A percentile compares a stretch with the other conserved stretches of the same genome.
These are phyloP conservation scores for Fraxinus platypoda DNA, from an alignment of 305 asterid genomes.

Conservation along the genomic window DNA sequence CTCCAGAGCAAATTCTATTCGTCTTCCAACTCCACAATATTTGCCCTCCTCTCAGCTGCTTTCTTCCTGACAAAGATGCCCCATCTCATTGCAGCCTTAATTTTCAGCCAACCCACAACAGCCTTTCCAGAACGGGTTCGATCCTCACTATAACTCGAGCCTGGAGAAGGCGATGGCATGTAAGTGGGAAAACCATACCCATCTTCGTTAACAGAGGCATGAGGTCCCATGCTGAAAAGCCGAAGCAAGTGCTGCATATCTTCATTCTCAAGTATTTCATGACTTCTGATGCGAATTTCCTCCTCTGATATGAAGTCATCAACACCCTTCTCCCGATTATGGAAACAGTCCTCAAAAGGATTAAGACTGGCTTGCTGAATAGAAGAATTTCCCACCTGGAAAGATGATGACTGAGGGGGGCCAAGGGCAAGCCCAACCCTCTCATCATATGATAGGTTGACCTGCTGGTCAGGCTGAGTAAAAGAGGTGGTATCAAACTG, in stretches of 20 bases:
- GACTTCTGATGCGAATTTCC: slow-evolving; percentile 79
- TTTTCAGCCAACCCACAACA: slow-evolving; percentile 96
- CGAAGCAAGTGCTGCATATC: slow-evolving; percentile 93
- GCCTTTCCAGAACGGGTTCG: slow-evolving; percentile 71
- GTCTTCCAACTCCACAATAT: slow-evolving; percentile 77
- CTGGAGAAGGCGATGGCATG: slow-evolving; percentile 63
- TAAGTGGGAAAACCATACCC: slow-evolving; percentile 59
- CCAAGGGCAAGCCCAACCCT: slow-evolving; percentile 64
- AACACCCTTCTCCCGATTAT: slow-evolving; percentile 57
- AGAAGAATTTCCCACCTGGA: slow-evolving; percentile 42
- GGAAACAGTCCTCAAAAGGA: slow-evolving; percentile 75
- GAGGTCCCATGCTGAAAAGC: slow-evolving; percentile 79
- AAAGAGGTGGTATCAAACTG: slow-evolving; percentile 31
- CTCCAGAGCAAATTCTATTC: slow-evolving; percentile 31
- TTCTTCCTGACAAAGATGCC: slow-evolving; percentile 90
- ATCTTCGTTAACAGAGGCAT: slow-evolving; percentile 51
- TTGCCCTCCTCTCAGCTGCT: slow-evolving; percentile 95
- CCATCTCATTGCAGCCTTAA: slow-evolving; percentile 98
- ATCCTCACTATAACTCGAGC: slow-evolving; percentile 54
- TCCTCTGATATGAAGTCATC: slow-evolving; percentile 82
- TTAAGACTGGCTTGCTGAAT: slow-evolving; percentile 45
- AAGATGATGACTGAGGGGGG: slow-evolving; percentile 63
- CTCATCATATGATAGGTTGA: slow-evolving; percentile 35
- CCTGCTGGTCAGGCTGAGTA: slow-evolving; percentile 29
- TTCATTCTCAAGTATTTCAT: slow-evolving; percentile 85